Conservation (phyloP, 2,329 filamentous ascomycete species). For the Aspergillus ruber region DNA sequence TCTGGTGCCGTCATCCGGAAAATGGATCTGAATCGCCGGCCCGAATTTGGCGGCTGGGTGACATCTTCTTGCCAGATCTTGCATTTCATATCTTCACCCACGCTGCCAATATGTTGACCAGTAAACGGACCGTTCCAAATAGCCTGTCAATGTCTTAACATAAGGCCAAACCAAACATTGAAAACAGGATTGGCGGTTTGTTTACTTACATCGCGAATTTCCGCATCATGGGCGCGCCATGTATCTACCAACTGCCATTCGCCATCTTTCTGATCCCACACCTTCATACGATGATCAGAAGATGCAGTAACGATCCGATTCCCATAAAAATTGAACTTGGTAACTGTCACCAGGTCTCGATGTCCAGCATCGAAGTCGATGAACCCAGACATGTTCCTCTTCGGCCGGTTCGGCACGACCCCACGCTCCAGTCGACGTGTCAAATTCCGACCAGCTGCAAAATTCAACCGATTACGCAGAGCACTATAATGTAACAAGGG, state of each 20-base stretch:
- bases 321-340: constrained; percentile 87
- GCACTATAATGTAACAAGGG: too few relatives aligned
- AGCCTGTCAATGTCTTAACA: constrained; percentile 48
- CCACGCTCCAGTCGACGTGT: neutral
- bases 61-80: constrained; percentile 91
- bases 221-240: constrained; percentile 84
- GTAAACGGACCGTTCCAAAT: constrained; percentile 91
- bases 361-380: constrained; percentile 42
- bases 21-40: constrained; percentile 72
- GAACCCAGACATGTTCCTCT: constrained; percentile 29
- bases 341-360: constrained; percentile 67
- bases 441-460: neutral
- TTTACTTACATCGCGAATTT: constrained; percentile 70
- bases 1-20: constrained; percentile 59
- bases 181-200: neutral
- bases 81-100: constrained; percentile 83
- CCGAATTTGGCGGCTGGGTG: constrained; percentile 64
- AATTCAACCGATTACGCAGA: too few relatives aligned
- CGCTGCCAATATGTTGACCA: constrained; percentile 79
- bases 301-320: constrained; percentile 87
- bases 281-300: constrained; percentile 85
- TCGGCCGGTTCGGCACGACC: constrained; percentile 16
- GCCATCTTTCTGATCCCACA: constrained; percentile 73
- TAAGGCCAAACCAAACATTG: neutral
- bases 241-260: constrained; percentile 76